phyloP scores from a whole-genome alignment of 768 basidiomycete genomes.

The Termitomyces sp. region DNA sequence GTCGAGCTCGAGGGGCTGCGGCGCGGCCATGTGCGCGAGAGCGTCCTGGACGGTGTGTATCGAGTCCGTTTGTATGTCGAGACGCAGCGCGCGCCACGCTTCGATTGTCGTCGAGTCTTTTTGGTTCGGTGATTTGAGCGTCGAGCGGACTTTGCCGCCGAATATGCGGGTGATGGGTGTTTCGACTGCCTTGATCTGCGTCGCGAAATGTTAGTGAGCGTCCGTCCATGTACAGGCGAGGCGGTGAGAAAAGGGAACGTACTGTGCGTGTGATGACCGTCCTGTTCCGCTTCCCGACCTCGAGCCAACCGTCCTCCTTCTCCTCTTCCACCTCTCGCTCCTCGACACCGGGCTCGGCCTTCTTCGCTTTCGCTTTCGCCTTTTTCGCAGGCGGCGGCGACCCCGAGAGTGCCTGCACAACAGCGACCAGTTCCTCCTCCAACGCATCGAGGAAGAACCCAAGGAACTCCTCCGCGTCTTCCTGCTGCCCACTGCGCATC shows the following conservation, averaged over 20 bases:
- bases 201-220: too few species aligned
- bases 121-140: conserved; percentile 73
- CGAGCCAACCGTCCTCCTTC: conserved; percentile 77
- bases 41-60: conserved; percentile 83
- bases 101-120: conserved; percentile 87
- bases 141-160: conserved; percentile 87
- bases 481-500: conserved; percentile 94
- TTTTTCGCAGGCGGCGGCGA: conserved; percentile 28
- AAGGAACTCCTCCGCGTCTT: conserved; percentile 98
- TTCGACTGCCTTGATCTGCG: conserved; percentile 71
- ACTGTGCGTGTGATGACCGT: conserved; percentile 77
- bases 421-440: conserved; percentile 80
- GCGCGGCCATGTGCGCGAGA: conserved; percentile 66
- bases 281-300: conserved; percentile 88
- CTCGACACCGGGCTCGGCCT: conserved; percentile 25
- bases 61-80: conserved; percentile 68
- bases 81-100: conserved; percentile 82
- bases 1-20: conserved; percentile 76
- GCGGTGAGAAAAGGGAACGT: conserved; percentile 21
- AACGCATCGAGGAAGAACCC: conserved; percentile 94
- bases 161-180: conserved; percentile 91
- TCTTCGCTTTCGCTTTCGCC: conserved; percentile 28
- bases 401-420: conserved; percentile 46
- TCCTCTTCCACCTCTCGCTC: conserved; percentile 26
- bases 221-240: too few species aligned